These are phyloP conservation scores for Meyerozyma elateridarum DNA, from an alignment of 1,139 yeast species.

Conservation along the genomic window DNA sequence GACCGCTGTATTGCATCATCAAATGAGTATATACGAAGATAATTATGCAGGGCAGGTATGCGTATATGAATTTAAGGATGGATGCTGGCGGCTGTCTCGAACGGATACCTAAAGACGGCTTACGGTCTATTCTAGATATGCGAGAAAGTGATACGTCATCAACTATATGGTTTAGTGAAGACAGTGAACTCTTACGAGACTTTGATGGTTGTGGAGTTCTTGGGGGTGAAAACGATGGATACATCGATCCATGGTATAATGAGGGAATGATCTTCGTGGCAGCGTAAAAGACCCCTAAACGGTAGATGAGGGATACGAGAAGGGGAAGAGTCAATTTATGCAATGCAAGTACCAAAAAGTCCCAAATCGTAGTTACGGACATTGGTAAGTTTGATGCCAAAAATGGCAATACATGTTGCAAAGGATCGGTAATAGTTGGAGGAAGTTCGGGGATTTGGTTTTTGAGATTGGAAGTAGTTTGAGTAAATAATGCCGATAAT, in stretches of 20 bases:
- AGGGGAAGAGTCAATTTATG: conserved; percentile 80
- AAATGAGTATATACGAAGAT: conserved; percentile 93
- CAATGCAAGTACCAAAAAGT: conserved; percentile 62
- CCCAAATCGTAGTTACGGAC: conserved; percentile 62
- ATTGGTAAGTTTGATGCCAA: conserved; percentile 52
- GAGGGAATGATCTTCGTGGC: conserved; percentile 93
- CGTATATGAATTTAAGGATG: conserved; percentile 61
- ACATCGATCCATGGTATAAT: conserved; percentile 40
- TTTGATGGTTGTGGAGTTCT: conserved; percentile 20
- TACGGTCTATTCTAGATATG: not conserved
- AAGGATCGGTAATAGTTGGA: conserved; percentile 35
- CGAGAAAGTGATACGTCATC: not conserved
- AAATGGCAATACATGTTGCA: conserved; percentile 40
- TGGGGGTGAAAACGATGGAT: conserved; percentile 22
- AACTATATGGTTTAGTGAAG: not conserved
- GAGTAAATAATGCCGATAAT: conserved; percentile 33
- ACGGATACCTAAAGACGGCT: not conserved
- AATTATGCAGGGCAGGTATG: conserved; percentile 89
- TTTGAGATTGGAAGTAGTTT: conserved; percentile 33
- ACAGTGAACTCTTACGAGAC: conserved; percentile 1
- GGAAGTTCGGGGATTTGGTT: conserved; percentile 39
- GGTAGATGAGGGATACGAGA: conserved; percentile 71
- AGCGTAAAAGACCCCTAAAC: conserved; percentile 84
- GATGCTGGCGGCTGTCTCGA: conserved; percentile 32
- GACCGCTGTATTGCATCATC: conserved; percentile 84